Percentiles rank a stretch among this genome's conserved stretches.
phyloP scores from a whole-genome alignment of 805 yeast species.

The Kurtzmaniella cleridarum region DNA sequence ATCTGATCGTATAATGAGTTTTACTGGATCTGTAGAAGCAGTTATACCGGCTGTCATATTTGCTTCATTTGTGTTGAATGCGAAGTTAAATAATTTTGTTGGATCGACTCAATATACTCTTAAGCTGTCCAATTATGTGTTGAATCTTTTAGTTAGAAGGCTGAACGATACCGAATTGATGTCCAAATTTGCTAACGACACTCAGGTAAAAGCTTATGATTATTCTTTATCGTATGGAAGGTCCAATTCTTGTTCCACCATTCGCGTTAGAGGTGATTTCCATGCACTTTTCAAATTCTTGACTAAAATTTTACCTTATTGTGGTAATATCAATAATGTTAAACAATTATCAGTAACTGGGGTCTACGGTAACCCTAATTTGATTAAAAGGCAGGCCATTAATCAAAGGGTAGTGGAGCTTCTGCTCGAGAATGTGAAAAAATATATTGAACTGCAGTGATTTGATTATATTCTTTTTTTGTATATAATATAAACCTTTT shows the following conservation, averaged over 20 bases:
- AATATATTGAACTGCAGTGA: too few species aligned
- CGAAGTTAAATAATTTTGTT: constrained; percentile 21
- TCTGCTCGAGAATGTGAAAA: background rate
- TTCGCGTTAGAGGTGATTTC: constrained; percentile 16
- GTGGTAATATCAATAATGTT: constrained; percentile 3
- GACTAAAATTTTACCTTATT: background rate
- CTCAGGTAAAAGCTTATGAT: constrained; percentile 1
- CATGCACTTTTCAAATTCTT: constrained; percentile 14
- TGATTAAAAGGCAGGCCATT: constrained; percentile 10
- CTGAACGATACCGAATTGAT: background rate
- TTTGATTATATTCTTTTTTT: too few species aligned
- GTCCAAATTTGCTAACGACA: background rate
- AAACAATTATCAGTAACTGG: constrained; percentile 11
- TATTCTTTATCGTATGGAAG: constrained; percentile 1
- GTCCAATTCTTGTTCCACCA: background rate
- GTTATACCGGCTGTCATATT: constrained; percentile 21
- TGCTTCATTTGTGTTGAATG: constrained; percentile 19
- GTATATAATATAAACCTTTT: too few species aligned
- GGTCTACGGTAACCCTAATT: constrained; percentile 12
- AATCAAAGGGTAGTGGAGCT: background rate
- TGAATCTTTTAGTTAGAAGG: constrained; percentile 6
- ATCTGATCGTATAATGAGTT: constrained; percentile 25
- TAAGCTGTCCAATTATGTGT: constrained; percentile 24
- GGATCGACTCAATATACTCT: constrained; percentile 21
- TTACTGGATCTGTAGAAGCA: constrained; percentile 20